Percentiles rank a stretch among this genome's conserved stretches.
Evolutionary conservation across 2,329 filamentous ascomycete species (phyloP).

Genomic region (Sporothrix curviconia): DNA sequence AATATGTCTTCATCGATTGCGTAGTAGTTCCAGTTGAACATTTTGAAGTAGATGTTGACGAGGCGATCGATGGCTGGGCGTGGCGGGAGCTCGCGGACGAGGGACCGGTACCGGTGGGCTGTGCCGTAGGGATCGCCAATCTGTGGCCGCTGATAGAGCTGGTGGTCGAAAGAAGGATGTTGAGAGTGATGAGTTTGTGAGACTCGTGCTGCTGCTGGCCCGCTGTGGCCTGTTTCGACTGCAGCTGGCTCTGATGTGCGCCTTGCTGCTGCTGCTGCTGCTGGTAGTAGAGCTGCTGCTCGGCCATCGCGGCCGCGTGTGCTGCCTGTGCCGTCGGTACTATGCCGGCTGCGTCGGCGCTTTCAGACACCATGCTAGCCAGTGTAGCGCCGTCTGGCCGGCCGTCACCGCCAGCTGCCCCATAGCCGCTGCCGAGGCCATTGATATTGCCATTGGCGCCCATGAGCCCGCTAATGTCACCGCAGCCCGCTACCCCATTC

Average conservation of each 20-base stretch:
- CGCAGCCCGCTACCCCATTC: neutral
- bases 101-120: conserved; percentile 51
- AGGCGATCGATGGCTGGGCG: conserved; percentile 49
- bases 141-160: conserved; percentile 17
- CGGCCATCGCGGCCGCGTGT: conserved; percentile 3
- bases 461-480: neutral
- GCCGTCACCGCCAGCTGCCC: neutral
- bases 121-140: conserved; percentile 35
- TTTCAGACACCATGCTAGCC: conserved; percentile 11
- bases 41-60: conserved; percentile 46
- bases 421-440: no score
- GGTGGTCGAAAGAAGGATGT: conserved; percentile 9
- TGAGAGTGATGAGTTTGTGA: conserved; percentile 3
- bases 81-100: conserved; percentile 52
- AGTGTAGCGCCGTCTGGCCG: neutral
- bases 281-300: conserved; percentile 8
- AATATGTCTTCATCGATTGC: conserved; percentile 49
- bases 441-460: conserved; percentile 26
- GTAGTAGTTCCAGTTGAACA: conserved; percentile 55
- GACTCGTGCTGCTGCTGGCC: conserved; percentile 1
- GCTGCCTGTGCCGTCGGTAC: conserved; percentile 6
- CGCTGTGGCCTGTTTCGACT: neutral
- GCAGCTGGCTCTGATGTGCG: neutral
- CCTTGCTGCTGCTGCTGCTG: neutral
- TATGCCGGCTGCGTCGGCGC: neutral